Evolutionary conservation across 176 grass and related monocot species (phyloP).

Genomic region (Oryza meridionalis): DNA sequence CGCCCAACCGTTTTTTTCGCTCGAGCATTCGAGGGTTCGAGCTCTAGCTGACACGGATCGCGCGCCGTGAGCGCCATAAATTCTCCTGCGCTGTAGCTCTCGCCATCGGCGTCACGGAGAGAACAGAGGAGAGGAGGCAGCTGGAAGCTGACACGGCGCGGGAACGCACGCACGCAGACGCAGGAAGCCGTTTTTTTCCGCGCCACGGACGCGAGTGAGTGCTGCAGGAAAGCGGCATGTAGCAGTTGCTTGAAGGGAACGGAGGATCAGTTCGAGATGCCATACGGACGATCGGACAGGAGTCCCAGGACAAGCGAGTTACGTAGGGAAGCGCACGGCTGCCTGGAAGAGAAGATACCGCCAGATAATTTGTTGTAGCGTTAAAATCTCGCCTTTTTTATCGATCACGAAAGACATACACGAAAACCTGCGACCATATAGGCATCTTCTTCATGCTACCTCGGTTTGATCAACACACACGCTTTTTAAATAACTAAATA

Average conservation of each 20-base stretch:
- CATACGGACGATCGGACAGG: slow-evolving; percentile 2
- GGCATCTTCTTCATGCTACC: too few species aligned
- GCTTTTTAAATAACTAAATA: too few species aligned
- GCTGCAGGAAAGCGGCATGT: not conserved
- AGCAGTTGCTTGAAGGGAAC: slow-evolving; percentile 37
- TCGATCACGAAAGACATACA: too few species aligned
- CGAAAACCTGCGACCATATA: too few species aligned
- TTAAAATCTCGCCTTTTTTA: too few species aligned
- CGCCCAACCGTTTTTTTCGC: slow-evolving; percentile 14
- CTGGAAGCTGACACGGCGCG: not conserved
- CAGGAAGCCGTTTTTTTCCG: not conserved
- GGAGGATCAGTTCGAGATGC: slow-evolving; percentile 15
- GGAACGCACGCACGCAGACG: too few species aligned
- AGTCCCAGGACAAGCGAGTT: slow-evolving; percentile 8
- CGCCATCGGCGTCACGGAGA: not conserved
- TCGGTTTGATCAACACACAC: too few species aligned
- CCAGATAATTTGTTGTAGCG: not conserved
- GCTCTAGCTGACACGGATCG: not conserved
- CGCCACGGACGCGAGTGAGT: slow-evolving; percentile 14
- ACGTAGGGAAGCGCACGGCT: not conserved
- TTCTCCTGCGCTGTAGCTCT: not conserved
- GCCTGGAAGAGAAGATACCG: not conserved
- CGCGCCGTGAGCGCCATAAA: not conserved
- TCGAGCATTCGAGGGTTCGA: not conserved
- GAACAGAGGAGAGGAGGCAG: not conserved